A percentile compares a stretch with the other conserved stretches of the same genome.
phyloP scores from a whole-genome alignment of 176 grass and related monocot genomes.

The Sorghum bicolor region DNA sequence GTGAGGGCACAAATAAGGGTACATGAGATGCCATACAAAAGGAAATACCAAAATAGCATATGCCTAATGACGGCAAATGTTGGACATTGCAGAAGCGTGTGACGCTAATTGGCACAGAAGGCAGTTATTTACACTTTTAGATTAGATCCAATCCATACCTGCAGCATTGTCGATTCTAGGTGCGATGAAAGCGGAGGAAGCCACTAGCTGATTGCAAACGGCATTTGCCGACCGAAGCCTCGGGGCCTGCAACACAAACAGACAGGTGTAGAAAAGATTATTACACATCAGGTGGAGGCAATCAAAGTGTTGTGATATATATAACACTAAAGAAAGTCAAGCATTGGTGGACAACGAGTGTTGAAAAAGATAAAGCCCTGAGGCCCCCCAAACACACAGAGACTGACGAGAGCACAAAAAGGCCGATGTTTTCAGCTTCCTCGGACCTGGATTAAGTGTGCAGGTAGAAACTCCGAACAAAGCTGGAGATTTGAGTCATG shows the following conservation, averaged over 20 bases:
- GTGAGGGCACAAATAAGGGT: background rate
- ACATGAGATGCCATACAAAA: background rate
- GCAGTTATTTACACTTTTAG: background rate
- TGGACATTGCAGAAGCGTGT: too few relatives aligned
- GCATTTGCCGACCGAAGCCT: conserved; percentile 9
- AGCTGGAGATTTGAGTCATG: background rate
- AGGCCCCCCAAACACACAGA: too few relatives aligned
- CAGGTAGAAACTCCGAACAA: background rate
- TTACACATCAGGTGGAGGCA: background rate
- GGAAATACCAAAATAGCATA: background rate
- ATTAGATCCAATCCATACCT: background rate
- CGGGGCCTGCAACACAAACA: conserved; percentile 7
- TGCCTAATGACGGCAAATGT: background rate
- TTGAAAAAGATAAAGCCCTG: background rate
- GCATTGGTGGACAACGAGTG: too few relatives aligned
- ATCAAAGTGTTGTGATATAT: background rate
- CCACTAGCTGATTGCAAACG: conserved; percentile 14
- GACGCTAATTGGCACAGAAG: background rate
- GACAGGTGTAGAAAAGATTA: background rate
- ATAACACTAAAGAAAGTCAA: background rate
- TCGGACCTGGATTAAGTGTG: background rate
- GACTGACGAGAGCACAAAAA: background rate
- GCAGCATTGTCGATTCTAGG: background rate
- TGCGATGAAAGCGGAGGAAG: background rate
- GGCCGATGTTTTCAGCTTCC: background rate